phyloP scores from a whole-genome alignment of 495 filamentous ascomycete species.

The Platismatia glauca region DNA sequence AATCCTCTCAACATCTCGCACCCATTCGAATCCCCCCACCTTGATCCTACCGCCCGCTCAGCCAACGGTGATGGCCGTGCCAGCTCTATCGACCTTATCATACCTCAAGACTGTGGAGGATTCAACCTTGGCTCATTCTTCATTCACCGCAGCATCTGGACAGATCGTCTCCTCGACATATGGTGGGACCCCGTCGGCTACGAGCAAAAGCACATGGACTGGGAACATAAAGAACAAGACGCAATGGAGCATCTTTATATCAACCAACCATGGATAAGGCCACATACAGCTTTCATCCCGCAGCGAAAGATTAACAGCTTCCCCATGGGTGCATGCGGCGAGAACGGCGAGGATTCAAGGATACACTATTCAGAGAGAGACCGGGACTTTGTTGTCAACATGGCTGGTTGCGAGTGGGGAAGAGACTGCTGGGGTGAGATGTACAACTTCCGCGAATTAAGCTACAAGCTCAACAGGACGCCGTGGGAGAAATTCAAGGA shows the following conservation, averaged over 20 bases:
- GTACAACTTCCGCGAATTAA: conserved; percentile 81
- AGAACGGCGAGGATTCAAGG: conserved; percentile 59
- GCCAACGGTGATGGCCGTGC: conserved; percentile 63
- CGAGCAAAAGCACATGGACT: conserved; percentile 98
- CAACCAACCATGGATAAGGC: conserved; percentile 86
- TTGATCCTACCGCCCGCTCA: conserved; percentile 64
- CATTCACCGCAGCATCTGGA: conserved; percentile 73
- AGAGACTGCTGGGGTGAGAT: conserved; percentile 98
- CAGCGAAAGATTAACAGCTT: conserved; percentile 94
- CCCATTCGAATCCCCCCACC: conserved; percentile 59
- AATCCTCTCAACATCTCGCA: conserved; percentile 94
- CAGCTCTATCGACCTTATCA: conserved; percentile 72
- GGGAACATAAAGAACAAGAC: conserved; percentile 98
- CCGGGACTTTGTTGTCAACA: conserved; percentile 94
- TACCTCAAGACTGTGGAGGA: conserved; percentile 89
- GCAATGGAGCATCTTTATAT: conserved; percentile 86
- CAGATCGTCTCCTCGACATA: conserved; percentile 83
- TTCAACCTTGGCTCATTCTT: conserved; percentile 99
- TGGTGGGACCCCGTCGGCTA: conserved; percentile 99
- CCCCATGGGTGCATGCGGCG: conserved; percentile 79
- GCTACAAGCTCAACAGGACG: conserved; percentile 75
- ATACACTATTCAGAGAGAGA: conserved; percentile 83
- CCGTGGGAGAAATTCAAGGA: conserved; percentile 58
- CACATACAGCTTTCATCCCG: conserved; percentile 78
- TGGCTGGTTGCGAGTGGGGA: conserved; percentile 96